A percentile compares a stretch with the other conserved stretches of the same genome.
Evolutionary conservation across 371 early-diverging fungal species (phyloP).

Genomic region (Mortierella sp.): DNA sequence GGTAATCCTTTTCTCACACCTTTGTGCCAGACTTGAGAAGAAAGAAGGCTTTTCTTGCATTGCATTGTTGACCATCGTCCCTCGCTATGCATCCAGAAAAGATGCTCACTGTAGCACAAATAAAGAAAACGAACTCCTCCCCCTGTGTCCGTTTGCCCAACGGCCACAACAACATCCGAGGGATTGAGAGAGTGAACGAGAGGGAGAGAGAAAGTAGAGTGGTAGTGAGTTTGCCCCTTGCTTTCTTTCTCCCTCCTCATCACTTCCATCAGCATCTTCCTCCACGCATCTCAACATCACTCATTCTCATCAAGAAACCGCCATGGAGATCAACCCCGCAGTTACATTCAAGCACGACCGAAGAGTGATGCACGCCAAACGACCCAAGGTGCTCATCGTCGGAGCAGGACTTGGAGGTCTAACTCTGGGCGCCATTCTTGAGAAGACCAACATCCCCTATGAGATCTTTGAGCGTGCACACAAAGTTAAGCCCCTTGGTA

Average conservation of each 20-base stretch:
- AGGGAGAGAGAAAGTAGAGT: too few species aligned
- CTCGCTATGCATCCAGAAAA: too few species aligned
- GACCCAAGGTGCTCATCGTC: conserved; percentile 4
- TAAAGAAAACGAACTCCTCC: too few species aligned
- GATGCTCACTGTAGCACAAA: too few species aligned
- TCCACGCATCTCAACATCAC: not conserved
- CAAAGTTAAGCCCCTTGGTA: not conserved
- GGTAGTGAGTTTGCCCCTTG: too few species aligned
- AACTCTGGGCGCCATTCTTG: not conserved
- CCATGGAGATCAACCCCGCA: not conserved
- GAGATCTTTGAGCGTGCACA: not conserved
- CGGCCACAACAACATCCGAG: too few species aligned
- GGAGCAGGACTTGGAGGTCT: not conserved
- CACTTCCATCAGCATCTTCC: not conserved
- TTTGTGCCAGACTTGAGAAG: too few species aligned
- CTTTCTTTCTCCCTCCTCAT: not conserved
- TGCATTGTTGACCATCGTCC: too few species aligned
- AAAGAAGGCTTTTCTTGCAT: too few species aligned
- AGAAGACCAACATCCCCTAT: not conserved
- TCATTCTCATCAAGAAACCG: not conserved
- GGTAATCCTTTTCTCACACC: too few species aligned
- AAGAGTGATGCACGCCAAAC: not conserved
- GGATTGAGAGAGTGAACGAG: too few species aligned
- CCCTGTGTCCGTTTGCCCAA: too few species aligned
- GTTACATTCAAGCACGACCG: not conserved